phyloP scores from a whole-genome alignment of 2,329 filamentous ascomycete species.

The Claviceps digitariae region DNA sequence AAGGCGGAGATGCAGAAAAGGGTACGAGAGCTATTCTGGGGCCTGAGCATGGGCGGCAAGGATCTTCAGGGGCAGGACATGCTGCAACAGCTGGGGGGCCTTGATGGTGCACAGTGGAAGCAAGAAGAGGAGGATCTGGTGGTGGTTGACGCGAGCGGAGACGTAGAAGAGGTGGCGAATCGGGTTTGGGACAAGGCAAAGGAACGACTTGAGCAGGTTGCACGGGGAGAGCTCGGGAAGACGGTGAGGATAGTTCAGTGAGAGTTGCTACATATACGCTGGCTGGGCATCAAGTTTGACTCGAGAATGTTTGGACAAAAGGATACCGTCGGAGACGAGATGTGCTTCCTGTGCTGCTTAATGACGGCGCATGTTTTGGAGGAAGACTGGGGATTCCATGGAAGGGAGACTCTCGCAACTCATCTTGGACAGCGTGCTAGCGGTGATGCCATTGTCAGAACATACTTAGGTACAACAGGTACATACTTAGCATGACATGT shows the following conservation, averaged over 20 bases:
- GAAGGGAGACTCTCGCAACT: too few species aligned
- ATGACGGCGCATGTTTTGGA: too few species aligned
- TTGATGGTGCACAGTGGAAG: conserved; percentile 20
- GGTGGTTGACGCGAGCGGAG: conserved; percentile 39
- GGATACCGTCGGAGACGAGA: not conserved
- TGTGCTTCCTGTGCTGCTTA: too few species aligned
- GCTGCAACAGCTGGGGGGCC: conserved; percentile 10
- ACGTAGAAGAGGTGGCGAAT: conserved; percentile 42
- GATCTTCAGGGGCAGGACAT: conserved; percentile 13
- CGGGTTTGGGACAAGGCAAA: conserved; percentile 40
- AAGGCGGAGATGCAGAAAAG: conserved; percentile 66
- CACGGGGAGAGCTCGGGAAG: conserved; percentile 33
- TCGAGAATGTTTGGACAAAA: not conserved
- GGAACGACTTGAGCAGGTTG: conserved; percentile 33
- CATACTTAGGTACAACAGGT: too few species aligned
- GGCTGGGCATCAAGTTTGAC: not conserved
- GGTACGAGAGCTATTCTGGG: conserved; percentile 62
- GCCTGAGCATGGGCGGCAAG: conserved; percentile 33
- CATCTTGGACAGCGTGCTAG: too few species aligned
- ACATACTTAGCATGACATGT: too few species aligned
- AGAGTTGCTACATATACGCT: not conserved
- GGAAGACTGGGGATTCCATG: too few species aligned
- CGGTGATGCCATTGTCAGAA: too few species aligned
- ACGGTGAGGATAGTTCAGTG: conserved; percentile 28
- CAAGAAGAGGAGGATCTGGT: conserved; percentile 40